A percentile compares a stretch with the other conserved stretches of the same genome.
Evolutionary conservation across 179 eudicot species (phyloP).

Genomic region (Patellifolia procumbens): DNA sequence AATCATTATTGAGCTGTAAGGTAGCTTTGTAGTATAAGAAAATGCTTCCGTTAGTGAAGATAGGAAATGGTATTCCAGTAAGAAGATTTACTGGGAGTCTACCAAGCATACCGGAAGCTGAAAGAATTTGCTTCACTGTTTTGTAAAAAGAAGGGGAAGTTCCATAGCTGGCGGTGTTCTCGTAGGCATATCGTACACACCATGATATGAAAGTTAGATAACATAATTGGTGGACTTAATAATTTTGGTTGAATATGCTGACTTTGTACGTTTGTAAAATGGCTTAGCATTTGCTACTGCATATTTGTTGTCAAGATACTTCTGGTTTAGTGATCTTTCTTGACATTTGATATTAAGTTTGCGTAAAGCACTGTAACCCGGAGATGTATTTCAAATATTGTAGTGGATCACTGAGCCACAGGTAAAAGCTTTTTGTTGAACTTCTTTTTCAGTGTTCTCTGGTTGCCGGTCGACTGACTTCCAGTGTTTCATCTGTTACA

Average conservation of each 20-base stretch:
- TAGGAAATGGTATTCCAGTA: not conserved
- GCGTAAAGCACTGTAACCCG: not conserved
- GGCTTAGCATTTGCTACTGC: not conserved
- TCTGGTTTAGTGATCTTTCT: not conserved
- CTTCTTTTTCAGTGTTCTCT: conserved; percentile 66
- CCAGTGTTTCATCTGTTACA: conserved; percentile 72
- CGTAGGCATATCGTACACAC: not conserved
- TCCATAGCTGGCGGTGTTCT: not conserved
- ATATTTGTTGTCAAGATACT: not conserved
- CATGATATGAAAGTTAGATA: not conserved
- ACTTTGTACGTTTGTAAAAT: not conserved
- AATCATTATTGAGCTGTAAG: not conserved
- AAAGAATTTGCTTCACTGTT: not conserved
- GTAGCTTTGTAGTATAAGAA: no score
- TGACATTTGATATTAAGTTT: not conserved
- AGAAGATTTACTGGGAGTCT: not conserved
- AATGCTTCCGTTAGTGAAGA: no score
- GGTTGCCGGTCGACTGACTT: conserved; percentile 75
- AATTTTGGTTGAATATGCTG: not conserved
- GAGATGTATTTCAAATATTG: not conserved
- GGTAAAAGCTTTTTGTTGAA: conserved; percentile 15
- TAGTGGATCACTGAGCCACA: conserved; percentile 1
- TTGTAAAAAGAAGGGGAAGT: not conserved
- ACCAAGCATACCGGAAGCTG: not conserved
- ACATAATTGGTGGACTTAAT: not conserved